Conservation (phyloP, 345 rosid genomes). For the Eucalyptus tenuipes region DNA sequence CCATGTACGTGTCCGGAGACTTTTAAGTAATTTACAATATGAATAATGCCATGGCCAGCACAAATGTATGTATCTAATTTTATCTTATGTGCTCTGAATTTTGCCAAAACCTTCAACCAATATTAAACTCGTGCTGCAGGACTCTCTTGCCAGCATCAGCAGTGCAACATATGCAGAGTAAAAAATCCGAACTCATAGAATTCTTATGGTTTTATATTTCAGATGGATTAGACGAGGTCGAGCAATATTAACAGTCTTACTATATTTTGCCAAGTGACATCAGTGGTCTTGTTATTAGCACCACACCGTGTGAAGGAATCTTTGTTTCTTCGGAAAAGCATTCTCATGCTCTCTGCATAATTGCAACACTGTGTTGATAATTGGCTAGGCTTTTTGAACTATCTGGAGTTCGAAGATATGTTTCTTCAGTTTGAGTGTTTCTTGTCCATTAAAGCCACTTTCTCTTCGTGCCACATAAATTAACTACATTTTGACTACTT, state of each 20-base stretch:
- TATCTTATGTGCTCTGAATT: not conserved
- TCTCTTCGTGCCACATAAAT: not conserved
- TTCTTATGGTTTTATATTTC: not conserved
- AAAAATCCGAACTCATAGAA: slow-evolving; percentile 1
- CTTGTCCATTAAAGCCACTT: not conserved
- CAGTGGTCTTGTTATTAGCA: not conserved
- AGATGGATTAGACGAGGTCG: not conserved
- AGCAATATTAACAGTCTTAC: not conserved
- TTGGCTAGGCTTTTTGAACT: not conserved
- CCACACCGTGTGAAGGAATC: not conserved
- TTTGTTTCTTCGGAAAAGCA: not conserved
- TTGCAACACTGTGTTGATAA: not conserved
- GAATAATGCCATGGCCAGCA: slow-evolving; percentile 64
- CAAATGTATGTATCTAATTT: slow-evolving; percentile 47
- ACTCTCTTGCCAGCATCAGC: slow-evolving; percentile 69
- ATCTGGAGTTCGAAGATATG: not conserved
- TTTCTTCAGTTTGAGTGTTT: not conserved
- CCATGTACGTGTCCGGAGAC: slow-evolving; percentile 68
- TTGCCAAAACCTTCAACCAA: not conserved
- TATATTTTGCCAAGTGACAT: not conserved
- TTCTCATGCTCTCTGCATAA: not conserved
- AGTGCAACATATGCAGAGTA: slow-evolving; percentile 59
- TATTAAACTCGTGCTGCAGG: slow-evolving; percentile 25
- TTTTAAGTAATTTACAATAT: slow-evolving; percentile 65
- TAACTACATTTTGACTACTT: not conserved